Base-by-base conservation (phyloP, 768 basidiomycete genomes). In the Mycena kentingensis region DNA sequence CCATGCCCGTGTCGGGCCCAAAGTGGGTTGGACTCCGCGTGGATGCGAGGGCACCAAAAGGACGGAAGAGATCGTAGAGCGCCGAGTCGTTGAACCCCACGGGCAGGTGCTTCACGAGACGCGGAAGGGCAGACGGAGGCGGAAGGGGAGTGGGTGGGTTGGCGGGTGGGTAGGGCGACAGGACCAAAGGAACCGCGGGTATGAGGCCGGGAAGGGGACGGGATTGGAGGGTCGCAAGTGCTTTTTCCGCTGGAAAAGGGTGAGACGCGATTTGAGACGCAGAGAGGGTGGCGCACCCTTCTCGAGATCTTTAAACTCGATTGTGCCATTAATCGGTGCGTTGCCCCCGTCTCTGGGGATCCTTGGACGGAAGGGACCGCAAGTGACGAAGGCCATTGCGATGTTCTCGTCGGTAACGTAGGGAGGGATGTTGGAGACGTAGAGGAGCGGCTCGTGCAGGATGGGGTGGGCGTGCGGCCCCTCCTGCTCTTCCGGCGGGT, bases 121-220 rank as follows among this genome's bases (percentile, higher is more conserved):
- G 84, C 2, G 92, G 89, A 18, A 80, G 73, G 10, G 93, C 91
- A 24, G 79, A 82, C 0, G 90, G 88, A 2, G 87, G 83, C 1
- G 91, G 88, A 16, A 91, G 75, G 0, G 84, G 78, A 3, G 86
- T 85, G 5, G 90, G 86, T 3, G 88, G 87, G 37, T 73, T 82
- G 2, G 90, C 89, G 3, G 88, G 87, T 2, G 90, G 89, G 66
- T 89, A 93, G 2, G 92, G 90, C 2, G 92, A 93, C 37, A 94
- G 77, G 19, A 84, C 77, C 41, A 93, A 75, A 47, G 74, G 70
- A 2, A 84, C 82, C 3, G 82, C 73, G 2, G 87, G 84, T 18
- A 75, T 70, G 21, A 83, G 64, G 46, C 76, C 81, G 11, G 84
- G 86, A 35, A 93, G 77, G 36, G 81, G 81, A 59, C 88, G 86